Evolutionary conservation across 2,329 filamentous ascomycete species (phyloP).

Genomic region (Colletotrichum caudatum): DNA sequence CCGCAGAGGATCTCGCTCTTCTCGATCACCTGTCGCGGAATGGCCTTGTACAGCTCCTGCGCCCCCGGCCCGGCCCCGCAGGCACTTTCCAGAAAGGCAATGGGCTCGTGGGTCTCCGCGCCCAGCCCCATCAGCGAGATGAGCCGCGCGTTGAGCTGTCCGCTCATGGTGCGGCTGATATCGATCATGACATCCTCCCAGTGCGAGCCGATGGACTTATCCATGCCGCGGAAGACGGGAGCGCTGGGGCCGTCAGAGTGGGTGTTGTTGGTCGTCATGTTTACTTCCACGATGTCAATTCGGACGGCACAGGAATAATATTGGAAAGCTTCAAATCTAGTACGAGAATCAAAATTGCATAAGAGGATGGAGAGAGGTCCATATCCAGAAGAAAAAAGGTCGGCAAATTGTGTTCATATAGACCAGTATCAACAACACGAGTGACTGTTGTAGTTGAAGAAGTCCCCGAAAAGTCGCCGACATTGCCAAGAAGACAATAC

Average conservation of each 20-base stretch:
- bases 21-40: no score
- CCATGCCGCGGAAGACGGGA: background rate
- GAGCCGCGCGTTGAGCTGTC: constrained; percentile 43
- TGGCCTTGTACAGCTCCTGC: constrained; percentile 54
- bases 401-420: background rate
- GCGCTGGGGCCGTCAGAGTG: background rate
- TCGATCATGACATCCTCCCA: background rate
- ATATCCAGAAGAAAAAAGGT: background rate
- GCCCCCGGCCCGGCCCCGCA: constrained; percentile 66
- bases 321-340: background rate
- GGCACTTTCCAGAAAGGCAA: constrained; percentile 63
- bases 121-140: constrained; percentile 46
- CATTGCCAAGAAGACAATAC: background rate
- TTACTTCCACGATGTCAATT: background rate
- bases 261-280: background rate
- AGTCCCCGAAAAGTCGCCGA: background rate
- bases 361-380: no score
- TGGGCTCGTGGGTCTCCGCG: constrained; percentile 44
- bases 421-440: background rate
- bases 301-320: background rate
- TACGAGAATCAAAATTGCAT: no score
- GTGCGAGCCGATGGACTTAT: background rate
- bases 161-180: constrained; percentile 41
- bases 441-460: background rate
- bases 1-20: no score